Percentiles rank a stretch among this genome's conserved stretches.
Conservation (phyloP, 164 flowering plant species). For the Annona squamosa region DNA sequence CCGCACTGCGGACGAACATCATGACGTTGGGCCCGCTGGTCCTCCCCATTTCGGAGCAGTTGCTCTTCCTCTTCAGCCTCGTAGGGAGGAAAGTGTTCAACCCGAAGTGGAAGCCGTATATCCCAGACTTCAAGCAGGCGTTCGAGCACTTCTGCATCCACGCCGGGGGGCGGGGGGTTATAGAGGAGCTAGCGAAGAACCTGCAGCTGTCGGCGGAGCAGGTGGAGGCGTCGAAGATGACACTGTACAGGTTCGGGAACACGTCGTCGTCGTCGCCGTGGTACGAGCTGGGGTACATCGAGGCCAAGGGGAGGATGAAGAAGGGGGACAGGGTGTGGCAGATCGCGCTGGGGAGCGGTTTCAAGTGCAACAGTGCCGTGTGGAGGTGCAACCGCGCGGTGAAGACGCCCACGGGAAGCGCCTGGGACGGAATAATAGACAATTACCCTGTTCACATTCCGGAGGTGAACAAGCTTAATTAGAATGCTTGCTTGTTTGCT, state of each 20-base stretch:
- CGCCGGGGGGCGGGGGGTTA: conserved; percentile 36
- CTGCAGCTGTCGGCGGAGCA: conserved; percentile 23
- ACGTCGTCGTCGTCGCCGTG: conserved; percentile 33
- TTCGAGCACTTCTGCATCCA: conserved; percentile 41
- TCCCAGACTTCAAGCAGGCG: conserved; percentile 24
- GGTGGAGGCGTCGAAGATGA: conserved; percentile 37
- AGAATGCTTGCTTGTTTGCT: neutral
- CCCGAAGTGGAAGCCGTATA: conserved; percentile 15
- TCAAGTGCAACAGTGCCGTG: conserved; percentile 30
- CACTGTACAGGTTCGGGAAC: conserved; percentile 33
- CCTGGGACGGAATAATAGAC: conserved; percentile 18
- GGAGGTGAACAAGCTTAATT: conserved; percentile 1
- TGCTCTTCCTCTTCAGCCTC: conserved; percentile 13
- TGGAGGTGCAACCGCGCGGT: conserved; percentile 19
- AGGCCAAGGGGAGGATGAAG: conserved; percentile 33
- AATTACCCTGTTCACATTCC: conserved; percentile 11
- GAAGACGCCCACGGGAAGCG: conserved; percentile 3
- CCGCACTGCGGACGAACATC: conserved; percentile 12
- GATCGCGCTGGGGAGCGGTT: conserved; percentile 29
- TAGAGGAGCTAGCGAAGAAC: conserved; percentile 24
- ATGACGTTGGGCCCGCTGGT: conserved; percentile 16
- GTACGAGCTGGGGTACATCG: conserved; percentile 33
- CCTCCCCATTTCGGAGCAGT: conserved; percentile 13
- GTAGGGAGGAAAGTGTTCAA: conserved; percentile 12
- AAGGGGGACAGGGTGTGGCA: conserved; percentile 30